Evolutionary conservation across 345 rosid species (phyloP), one percentile per base, ranked within the genome.

Genomic region (Populus euphratica): DNA sequence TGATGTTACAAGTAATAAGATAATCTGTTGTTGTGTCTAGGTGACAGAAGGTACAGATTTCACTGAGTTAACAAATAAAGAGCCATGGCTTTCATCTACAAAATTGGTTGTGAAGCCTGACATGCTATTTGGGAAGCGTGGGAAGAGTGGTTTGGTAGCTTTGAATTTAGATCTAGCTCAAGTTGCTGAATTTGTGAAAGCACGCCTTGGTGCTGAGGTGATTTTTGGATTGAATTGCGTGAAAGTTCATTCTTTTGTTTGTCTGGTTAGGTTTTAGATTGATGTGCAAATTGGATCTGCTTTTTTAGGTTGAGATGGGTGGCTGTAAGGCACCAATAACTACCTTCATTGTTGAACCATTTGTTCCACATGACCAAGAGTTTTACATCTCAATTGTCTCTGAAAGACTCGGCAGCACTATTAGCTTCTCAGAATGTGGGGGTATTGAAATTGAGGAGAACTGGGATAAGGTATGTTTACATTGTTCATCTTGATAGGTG

Each of bases 401-500:
- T 20, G 98, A 96, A 43, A 92, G 99, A 88, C 97, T 94, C 77
- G 97, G 98, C 56, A 83, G 89, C 81, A 91, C 93, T 75, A 83
- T 94, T 79, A 91, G 93, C 83, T 96, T 92, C 82, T 96, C 97
- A 27, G 98, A 96, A 82, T 96, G 97, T 76, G 98, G 98, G 2
- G 99, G 99, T 10, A 92, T 93, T 84, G 99, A 96, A 50, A 93
- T 96, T 71, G 99, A 96, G 90, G 99, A 92, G 86, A 96, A 96
- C 72, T 96, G 97, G 99, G 97, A 92, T 86, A 93, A 96, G 90
- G 99, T 93, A 79, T 63, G 29, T 11, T 21, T 49, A 29, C 66
- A 39, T 16, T 17, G 50, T 9, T 35, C 17, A 17, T n/a, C 75
- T 3, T 25, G 54, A 25, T 21, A 20, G 5, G 56, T 64, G 39